phyloP scores from a whole-genome alignment of 495 filamentous ascomycete species.

The Ramalina intermedia region DNA sequence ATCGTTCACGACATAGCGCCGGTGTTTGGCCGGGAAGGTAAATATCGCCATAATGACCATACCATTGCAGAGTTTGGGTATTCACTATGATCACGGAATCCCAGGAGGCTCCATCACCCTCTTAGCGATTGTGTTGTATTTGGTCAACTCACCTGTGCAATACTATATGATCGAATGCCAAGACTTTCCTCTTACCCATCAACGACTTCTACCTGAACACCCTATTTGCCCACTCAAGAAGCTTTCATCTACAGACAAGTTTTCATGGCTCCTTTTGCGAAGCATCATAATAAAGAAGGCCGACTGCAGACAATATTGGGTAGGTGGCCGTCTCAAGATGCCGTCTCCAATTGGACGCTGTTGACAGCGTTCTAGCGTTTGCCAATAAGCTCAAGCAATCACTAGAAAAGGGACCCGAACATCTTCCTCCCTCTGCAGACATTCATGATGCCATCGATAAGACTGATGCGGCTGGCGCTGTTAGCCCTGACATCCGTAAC shows the following conservation, averaged over 20 bases:
- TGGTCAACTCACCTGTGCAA: background rate
- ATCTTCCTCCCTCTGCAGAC: background rate
- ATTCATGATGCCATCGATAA: conserved; percentile 8
- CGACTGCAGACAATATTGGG: conserved; percentile 2
- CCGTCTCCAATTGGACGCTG: background rate
- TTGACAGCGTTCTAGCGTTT: conserved; percentile 15
- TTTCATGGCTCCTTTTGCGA: conserved; percentile 4
- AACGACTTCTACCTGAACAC: too few species aligned
- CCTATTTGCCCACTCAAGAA: background rate
- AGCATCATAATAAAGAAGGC: conserved; percentile 1
- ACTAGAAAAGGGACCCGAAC: conserved; percentile 6
- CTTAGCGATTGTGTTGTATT: background rate
- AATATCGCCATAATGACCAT: background rate
- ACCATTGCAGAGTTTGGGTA: background rate
- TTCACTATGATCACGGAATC: too few species aligned
- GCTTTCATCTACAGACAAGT: background rate
- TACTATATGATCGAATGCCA: conserved; percentile 7
- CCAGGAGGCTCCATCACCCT: background rate
- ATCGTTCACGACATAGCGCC: background rate
- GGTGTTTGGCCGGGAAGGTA: background rate
- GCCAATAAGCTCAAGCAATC: conserved; percentile 17
- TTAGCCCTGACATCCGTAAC: background rate
- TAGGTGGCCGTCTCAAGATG: background rate
- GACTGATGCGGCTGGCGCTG: background rate
- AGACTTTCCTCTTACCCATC: too few species aligned